Conservation (phyloP, 768 basidiomycete genomes). For the Leccinellum luteum region DNA sequence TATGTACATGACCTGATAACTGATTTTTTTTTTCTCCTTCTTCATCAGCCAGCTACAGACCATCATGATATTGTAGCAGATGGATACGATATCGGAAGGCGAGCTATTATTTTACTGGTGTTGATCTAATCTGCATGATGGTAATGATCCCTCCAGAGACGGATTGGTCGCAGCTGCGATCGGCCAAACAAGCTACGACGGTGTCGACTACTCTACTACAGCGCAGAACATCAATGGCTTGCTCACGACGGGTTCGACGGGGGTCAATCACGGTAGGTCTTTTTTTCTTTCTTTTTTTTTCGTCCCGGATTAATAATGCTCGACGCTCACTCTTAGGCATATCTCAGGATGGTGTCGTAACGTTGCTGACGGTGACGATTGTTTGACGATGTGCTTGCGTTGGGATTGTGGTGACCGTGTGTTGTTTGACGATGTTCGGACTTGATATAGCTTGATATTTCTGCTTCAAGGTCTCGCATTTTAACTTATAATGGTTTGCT, state of each 20-base stretch:
- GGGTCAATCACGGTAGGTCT: constrained; percentile 50
- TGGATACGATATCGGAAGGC: constrained; percentile 49
- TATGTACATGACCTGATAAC: not conserved
- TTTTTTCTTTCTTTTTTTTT: not conserved
- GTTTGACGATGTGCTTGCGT: constrained; percentile 6
- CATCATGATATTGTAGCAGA: constrained; percentile 42
- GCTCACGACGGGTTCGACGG: constrained; percentile 47
- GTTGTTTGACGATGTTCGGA: too few species aligned
- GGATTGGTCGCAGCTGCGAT: constrained; percentile 37
- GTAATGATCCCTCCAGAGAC: constrained; percentile 27
- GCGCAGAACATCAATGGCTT: constrained; percentile 50
- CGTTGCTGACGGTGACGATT: constrained; percentile 51
- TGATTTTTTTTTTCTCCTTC: not conserved
- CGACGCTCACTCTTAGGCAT: constrained; percentile 43
- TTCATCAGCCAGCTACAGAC: constrained; percentile 27
- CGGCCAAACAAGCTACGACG: constrained; percentile 39
- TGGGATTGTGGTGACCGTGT: too few species aligned
- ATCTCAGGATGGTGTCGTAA: constrained; percentile 54
- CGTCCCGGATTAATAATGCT: not conserved
- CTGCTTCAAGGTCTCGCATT: too few species aligned
- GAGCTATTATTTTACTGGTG: not conserved
- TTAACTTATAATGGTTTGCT: too few species aligned
- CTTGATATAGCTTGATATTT: too few species aligned
- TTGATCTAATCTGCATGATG: not conserved
- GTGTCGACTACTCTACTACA: constrained; percentile 47